Conservation (phyloP, 2,329 filamentous ascomycete genomes). For the Ophiocordyceps unilateralis region DNA sequence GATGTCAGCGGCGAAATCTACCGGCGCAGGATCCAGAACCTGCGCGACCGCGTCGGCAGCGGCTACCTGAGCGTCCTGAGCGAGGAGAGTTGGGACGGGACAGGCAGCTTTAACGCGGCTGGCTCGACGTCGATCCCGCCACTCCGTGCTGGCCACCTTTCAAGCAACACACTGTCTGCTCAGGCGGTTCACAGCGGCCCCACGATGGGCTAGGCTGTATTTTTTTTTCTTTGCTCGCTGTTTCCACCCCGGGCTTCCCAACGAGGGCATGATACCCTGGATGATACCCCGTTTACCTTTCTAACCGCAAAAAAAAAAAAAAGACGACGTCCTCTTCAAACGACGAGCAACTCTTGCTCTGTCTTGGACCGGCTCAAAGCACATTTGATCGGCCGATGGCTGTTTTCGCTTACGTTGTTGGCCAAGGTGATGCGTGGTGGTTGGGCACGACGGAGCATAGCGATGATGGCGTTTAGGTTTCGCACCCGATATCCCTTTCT, state of each 20-base stretch:
- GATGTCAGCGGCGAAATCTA: constrained; percentile 61
- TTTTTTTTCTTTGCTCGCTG: background rate
- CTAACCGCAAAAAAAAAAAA: background rate
- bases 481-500: background rate
- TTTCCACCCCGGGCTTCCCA: background rate
- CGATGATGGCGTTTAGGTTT: constrained; percentile 18
- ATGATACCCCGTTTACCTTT: constrained; percentile 11
- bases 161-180: constrained; percentile 15
- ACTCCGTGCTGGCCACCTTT: constrained; percentile 13
- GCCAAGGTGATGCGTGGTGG: background rate
- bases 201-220: constrained; percentile 23
- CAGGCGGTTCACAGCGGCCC: constrained; percentile 37
- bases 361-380: background rate
- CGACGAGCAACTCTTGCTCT: background rate
- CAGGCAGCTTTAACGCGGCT: constrained; percentile 8
- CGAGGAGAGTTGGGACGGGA: constrained; percentile 51
- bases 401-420: constrained; percentile 6
- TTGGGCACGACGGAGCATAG: too few species aligned
- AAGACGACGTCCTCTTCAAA: too few species aligned
- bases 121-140: constrained; percentile 10
- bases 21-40: constrained; percentile 69
- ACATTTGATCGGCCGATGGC: background rate
- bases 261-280: constrained; percentile 4
- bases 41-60: constrained; percentile 71
- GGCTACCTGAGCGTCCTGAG: constrained; percentile 76